Conservation (phyloP, 208 protist species). For the Lotmaria passim region DNA sequence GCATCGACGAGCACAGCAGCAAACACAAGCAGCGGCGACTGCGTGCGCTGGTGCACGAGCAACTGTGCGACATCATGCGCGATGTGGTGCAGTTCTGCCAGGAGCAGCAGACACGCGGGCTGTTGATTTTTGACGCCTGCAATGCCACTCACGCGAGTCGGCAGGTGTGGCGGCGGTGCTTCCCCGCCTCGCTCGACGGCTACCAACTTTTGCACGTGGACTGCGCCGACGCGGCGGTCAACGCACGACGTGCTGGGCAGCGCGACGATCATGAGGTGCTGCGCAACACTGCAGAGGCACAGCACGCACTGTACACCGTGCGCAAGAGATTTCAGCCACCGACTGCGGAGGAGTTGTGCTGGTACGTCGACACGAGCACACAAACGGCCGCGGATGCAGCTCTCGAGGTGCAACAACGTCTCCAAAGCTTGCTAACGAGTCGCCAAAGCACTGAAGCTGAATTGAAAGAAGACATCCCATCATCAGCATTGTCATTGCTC, state of each 20-base stretch:
- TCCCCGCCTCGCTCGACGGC: conserved; percentile 18
- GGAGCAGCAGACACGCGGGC: conserved; percentile 17
- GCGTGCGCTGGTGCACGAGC: conserved; percentile 49
- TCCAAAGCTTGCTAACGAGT: background rate
- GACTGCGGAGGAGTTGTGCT: conserved; percentile 32
- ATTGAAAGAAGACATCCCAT: no score
- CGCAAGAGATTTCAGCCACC: conserved; percentile 60
- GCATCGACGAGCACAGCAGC: conserved; percentile 52
- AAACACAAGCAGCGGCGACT: conserved; percentile 75
- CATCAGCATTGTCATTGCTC: no score
- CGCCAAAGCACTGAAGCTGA: background rate
- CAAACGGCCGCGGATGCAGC: conserved; percentile 11
- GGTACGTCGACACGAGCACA: conserved; percentile 30
- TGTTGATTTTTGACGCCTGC: conserved; percentile 86
- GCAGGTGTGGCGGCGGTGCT: conserved; percentile 40
- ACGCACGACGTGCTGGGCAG: conserved; percentile 39
- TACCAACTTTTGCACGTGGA: conserved; percentile 56
- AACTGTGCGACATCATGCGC: conserved; percentile 22
- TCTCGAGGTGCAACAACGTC: conserved; percentile 4
- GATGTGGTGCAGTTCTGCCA: conserved; percentile 30
- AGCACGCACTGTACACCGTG: conserved; percentile 76
- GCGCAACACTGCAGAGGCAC: conserved; percentile 46
- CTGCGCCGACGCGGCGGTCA: conserved; percentile 46
- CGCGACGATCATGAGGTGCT: conserved; percentile 56
- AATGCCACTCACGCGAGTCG: conserved; percentile 58